Conservation (phyloP, 2,329 filamentous ascomycete genomes). For the Beauveria australis region DNA sequence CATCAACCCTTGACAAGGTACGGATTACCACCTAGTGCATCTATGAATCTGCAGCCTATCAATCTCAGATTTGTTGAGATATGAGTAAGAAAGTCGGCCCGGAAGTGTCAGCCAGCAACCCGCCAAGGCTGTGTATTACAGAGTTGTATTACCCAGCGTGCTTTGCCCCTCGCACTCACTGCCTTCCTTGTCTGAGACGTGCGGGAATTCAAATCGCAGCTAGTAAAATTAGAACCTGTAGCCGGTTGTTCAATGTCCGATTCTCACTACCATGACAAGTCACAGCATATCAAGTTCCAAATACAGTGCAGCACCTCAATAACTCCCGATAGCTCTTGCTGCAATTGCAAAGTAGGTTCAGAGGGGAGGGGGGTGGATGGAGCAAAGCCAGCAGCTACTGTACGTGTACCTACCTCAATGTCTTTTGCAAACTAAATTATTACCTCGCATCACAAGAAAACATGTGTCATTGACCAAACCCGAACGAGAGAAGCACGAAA, state of each 20-base stretch:
- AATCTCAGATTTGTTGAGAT: slow-evolving; percentile 7
- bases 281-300: background rate
- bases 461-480: slow-evolving; percentile 6
- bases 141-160: background rate
- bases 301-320: background rate
- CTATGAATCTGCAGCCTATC: background rate
- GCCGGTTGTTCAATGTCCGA: background rate
- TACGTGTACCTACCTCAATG: background rate
- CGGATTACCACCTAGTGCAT: background rate
- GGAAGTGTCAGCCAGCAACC: slow-evolving; percentile 2
- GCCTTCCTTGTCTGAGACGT: background rate
- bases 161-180: background rate
- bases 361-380: background rate
- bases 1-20: background rate
- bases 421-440: background rate
- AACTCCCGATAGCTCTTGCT: background rate
- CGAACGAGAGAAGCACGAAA: background rate
- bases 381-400: background rate
- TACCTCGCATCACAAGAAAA: slow-evolving; percentile 1
- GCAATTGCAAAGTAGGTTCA: background rate
- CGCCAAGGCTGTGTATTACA: slow-evolving; percentile 7
- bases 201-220: background rate
- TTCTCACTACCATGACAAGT: background rate
- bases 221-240: background rate
- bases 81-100: slow-evolving; percentile 8